Base-by-base conservation (phyloP, 2,329 filamentous ascomycete species). In the Mollisia scopiformis region DNA sequence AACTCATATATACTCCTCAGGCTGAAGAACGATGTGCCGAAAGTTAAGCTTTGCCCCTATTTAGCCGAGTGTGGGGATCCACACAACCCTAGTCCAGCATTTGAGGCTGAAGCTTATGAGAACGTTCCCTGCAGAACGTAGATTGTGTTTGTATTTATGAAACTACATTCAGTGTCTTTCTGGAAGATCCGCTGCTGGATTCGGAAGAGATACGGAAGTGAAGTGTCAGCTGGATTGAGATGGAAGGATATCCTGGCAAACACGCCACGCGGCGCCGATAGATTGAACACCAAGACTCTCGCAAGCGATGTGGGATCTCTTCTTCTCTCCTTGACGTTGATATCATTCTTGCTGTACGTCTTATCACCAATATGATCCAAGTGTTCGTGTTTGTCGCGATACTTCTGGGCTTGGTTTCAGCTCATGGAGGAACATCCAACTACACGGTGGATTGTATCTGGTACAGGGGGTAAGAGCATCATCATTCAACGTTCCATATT, bases 351-450 rank as follows among this genome's bases (percentile, higher is more conserved):
- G 23, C 2, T 19, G 11, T 28, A 6, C n/a, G 10, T 10, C 8
- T 47, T 16, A 23, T n/a, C 8, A 5, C 14, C 11, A 27, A 3
- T 16, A 47, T 47, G 43, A 47, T 47, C 3, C 13, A 5, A 28
- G 31, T 58, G 13, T 47, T 56, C n/a, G 25, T 50, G 11, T 41
- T 62, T 33, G 10, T 30, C 1, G n/a, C 57, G 4, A 39, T 27
- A 11, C 13, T 65, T 6, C 33, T 61, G 35, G 19, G 41, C 39
- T 19, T 50, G 1, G 52, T 51, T 2, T 21, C 21, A n/a, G 62
- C 52, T 2, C 62, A 66, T 57, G 64, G 64, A 27, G 64, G 64
- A 14, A 62, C 63, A 31, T 58, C 51, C 3, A 66, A 66, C 19
- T 64, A 66, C 23, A 66, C 62, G 1, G 60, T 64, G 2, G 57